These are phyloP conservation scores for Irineochytrium annulatum DNA, from an alignment of 192 early-diverging fungal genomes.

Conservation along the genomic window DNA sequence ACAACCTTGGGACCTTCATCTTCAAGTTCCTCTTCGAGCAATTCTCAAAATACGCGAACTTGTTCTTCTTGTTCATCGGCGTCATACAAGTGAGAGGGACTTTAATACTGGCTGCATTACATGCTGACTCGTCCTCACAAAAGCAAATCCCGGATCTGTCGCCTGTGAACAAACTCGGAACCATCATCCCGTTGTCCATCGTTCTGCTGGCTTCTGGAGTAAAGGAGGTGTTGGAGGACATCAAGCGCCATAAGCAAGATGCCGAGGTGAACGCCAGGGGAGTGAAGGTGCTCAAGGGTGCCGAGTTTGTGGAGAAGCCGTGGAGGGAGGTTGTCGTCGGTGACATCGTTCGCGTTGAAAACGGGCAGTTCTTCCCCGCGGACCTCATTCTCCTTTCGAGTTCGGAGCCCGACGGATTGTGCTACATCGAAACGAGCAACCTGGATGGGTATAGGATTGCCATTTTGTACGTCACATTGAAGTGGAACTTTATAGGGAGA, in stretches of 20 bases:
- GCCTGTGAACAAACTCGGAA: slow-evolving; percentile 86
- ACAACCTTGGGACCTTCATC: slow-evolving; percentile 87
- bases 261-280: slow-evolving; percentile 37
- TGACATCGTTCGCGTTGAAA: slow-evolving; percentile 87
- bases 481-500: slow-evolving; percentile 60
- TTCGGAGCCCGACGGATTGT: slow-evolving; percentile 91
- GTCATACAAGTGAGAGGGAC: slow-evolving; percentile 72
- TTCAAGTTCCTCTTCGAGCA: slow-evolving; percentile 96
- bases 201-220: slow-evolving; percentile 84
- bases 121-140: not conserved
- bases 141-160: slow-evolving; percentile 94
- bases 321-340: slow-evolving; percentile 86
- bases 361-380: slow-evolving; percentile 84
- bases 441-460: slow-evolving; percentile 73
- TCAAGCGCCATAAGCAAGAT: slow-evolving; percentile 44
- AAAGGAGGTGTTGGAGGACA: slow-evolving; percentile 93
- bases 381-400: slow-evolving; percentile 88
- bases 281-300: slow-evolving; percentile 39
- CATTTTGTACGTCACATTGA: slow-evolving; percentile 7
- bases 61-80: slow-evolving; percentile 98
- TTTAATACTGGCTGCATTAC: not conserved
- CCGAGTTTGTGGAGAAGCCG: slow-evolving; percentile 65
- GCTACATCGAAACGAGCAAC: slow-evolving; percentile 98
- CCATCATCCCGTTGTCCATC: slow-evolving; percentile 76
- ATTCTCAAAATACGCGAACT: slow-evolving; percentile 98